Evolutionary conservation across 75 land plant genomes (phyloP), one percentile per base, ranked within the genome.

Genomic region (Selaginella moellendorffii): DNA sequence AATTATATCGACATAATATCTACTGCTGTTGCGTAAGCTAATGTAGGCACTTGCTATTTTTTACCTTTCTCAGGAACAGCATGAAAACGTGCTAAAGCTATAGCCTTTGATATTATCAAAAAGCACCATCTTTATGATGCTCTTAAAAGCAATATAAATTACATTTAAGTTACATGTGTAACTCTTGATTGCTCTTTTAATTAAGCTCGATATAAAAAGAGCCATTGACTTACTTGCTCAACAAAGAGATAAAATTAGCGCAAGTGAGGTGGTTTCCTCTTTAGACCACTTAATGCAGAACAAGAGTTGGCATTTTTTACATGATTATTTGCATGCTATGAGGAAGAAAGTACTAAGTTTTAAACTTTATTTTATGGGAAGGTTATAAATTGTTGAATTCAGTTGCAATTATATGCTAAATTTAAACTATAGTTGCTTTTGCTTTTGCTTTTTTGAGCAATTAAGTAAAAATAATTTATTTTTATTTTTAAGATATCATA

Each of bases 91-190:
- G 24, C 75, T 85, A 60, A 30, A 79, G 29, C 68, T 95, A 14
- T 84, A 78, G 70, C 85, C 54, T 93, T 88, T 70, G 85, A 93
- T 70, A 88, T 88, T 71, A 88, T 93, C 62, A 85, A 83, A 54
- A 79, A 83, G 63, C 77, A 93, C 63, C 79, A 77, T 28, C 63
- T 93, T 26, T 78, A 88, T 28, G 85, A 86, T 63, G 59, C 77
- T 20, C 67, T 93, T 51, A 78, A 83, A 53, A 90, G 82, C 54
- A 93, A 93, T 83, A 95, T 93, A 81, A 27, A 21, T 36, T 36
- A 36, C 46, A 36, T 36, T 5, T 36, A 36, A 36, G 14, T 14
- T 5, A 36, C 14, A 36, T 5, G 46, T 36, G 5, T 14, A 36
- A 36, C 14, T 14, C 14, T 14, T 36, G 14, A 87, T 84, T 26